Percentiles rank a stretch among this genome's conserved stretches.
Evolutionary conservation across 108 stramenopile genomes (phyloP).

Genomic region (Cyclotella sp.): DNA sequence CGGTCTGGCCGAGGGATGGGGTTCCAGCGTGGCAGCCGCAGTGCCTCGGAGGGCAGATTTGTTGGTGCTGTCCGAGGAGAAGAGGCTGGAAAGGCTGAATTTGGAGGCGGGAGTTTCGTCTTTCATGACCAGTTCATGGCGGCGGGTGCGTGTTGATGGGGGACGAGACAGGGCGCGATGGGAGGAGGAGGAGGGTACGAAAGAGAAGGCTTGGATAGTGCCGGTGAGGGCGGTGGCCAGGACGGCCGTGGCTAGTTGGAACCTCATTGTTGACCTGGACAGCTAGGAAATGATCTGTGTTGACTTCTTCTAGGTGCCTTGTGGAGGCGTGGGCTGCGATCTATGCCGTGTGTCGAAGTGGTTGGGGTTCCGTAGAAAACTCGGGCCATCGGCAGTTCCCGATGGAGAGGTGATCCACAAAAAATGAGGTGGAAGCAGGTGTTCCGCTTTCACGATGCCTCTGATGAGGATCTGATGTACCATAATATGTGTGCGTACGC

Average conservation of each 20-base stretch:
- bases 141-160: background rate
- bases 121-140: conserved; percentile 16
- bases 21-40: conserved; percentile 41
- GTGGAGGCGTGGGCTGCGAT: background rate
- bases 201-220: conserved; percentile 29
- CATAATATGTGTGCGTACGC: no score
- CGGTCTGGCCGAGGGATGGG: conserved; percentile 78
- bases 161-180: background rate
- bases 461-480: no score
- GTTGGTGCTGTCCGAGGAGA: background rate
- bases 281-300: background rate
- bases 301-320: background rate
- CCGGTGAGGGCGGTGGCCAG: conserved; percentile 22
- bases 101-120: conserved; percentile 16
- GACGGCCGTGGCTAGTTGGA: conserved; percentile 24
- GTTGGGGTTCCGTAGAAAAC: no score
- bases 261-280: conserved; percentile 13
- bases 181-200: conserved; percentile 25
- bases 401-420: no score
- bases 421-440: no score
- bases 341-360: background rate
- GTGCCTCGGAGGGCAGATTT: conserved; percentile 14
- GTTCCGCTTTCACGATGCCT: no score
- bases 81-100: conserved; percentile 57
- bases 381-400: no score